Evolutionary conservation across 768 basidiomycete species (phyloP), one percentile per base, ranked within the genome.

Genomic region (Agaricus blazei): DNA sequence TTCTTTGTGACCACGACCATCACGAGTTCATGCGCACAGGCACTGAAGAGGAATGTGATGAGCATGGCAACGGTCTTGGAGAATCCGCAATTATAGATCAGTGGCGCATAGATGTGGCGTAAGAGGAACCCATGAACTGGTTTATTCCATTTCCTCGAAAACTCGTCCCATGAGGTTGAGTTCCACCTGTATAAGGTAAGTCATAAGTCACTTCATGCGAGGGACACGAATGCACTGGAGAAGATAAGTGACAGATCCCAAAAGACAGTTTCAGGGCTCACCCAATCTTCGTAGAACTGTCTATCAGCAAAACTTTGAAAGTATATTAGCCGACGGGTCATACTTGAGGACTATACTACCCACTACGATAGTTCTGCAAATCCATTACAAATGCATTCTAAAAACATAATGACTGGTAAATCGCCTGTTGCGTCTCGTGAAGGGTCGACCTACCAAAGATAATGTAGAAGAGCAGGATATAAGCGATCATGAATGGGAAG

Each of bases 101-200:
- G 84, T 9, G 93, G 88, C 2, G 93, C 87, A 63, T 99, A 99
- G 31, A 99, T 94, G 66, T 99, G 97, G 9, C 93, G 85, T 15
- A 98, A 79, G 38, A 99, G 82, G 80, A 92, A 92, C n/a, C 80
- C 79, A 61, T 98, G 87, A 31, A 98, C 96, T 9, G 96, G 96
- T 60, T 91, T 93, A 73, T 98, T 98, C 96, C 97, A 98, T 73
- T 96, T 95, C 43, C 97, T 85, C 3, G 95, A 90, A 68, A 96
- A 98, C 69, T 98, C 93, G 62, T 98, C 96, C 90, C 90, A 94
- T 2, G 93, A 91, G 0, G 88, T 93, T 5, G 93, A 93, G 70
- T 98, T 98, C 96, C 96, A 98, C 90, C 83, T 74, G 60, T 4
- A 36, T 27, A 26, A 31, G 23, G 15, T 19, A 34, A 26, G n/a